Evolutionary conservation across 2,329 filamentous ascomycete species (phyloP).

Genomic region (Exophiala phaeomuriformis): DNA sequence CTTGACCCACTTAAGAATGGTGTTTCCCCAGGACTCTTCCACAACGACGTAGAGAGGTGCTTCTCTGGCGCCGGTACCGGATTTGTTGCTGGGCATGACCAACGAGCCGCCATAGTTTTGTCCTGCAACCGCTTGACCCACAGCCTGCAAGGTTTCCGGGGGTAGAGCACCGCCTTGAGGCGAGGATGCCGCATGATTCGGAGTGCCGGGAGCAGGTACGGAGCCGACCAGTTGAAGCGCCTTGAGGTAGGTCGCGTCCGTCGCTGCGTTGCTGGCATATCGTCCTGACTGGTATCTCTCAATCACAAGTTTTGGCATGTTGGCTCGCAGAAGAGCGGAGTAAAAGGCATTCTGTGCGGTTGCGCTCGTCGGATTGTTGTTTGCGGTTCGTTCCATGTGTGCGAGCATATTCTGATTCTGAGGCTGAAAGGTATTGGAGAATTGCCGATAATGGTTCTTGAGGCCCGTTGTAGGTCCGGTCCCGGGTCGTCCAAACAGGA

Average conservation of each 20-base stretch:
- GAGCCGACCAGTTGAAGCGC: constrained; percentile 60
- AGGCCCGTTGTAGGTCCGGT: neutral
- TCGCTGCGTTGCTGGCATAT: constrained; percentile 71
- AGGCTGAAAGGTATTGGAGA: constrained; percentile 20
- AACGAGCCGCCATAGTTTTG: constrained; percentile 56
- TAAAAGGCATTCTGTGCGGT: constrained; percentile 92
- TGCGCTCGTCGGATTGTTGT: constrained; percentile 81
- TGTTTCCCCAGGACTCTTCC: constrained; percentile 73
- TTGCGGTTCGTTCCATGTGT: constrained; percentile 82
- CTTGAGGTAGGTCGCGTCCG: constrained; percentile 71
- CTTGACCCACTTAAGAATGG: constrained; percentile 85
- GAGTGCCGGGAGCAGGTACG: constrained; percentile 24
- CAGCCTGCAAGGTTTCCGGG: constrained; percentile 62
- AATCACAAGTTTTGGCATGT: constrained; percentile 87
- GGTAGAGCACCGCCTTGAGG: constrained; percentile 38
- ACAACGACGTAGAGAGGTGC: constrained; percentile 93
- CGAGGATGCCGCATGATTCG: constrained; percentile 9
- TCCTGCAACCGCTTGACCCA: constrained; percentile 74
- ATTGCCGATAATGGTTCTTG: constrained; percentile 14
- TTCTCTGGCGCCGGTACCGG: constrained; percentile 62
- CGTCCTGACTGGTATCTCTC: constrained; percentile 81
- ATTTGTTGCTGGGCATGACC: constrained; percentile 39
- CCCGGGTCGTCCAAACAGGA: constrained; percentile 18
- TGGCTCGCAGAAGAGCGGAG: constrained; percentile 77
- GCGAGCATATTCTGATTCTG: constrained; percentile 57